Base-by-base conservation (phyloP, 2,329 filamentous ascomycete species). In the Fusarium buxicola region DNA sequence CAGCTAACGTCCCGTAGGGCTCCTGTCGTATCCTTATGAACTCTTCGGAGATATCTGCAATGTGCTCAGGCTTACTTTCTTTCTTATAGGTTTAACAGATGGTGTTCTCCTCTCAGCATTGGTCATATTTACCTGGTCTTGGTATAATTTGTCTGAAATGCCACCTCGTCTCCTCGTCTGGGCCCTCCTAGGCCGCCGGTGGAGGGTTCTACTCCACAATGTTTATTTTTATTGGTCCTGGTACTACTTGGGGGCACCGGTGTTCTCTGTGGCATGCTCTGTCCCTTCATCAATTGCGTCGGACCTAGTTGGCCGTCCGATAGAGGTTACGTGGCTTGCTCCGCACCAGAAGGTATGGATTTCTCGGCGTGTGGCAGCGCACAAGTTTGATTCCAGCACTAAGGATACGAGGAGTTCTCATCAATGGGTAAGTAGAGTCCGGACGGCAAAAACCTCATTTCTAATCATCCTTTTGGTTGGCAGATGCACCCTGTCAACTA, bases 291-390 rank as follows among this genome's bases (percentile, higher is more conserved):
- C 35, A 9, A n/a, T 49, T 11, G 30, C 30, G 12, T 34, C 38
- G 1, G 38, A 7, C 9, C 15, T 45, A 3, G n/a, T 56, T 15
- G 46, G 45, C 15, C 30, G 39, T 21, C 53, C 53, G 9, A 10
- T 36, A 15, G 53, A 56, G 18, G 46, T 56, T n/a, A 11, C 46
- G 4, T 56, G 53, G 53, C 46, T 56, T 21, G 18, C 41, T 2
- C 28, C 31, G 3, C 43, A 46, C 25, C 32, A 54, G 25, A 46
- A 25, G 16, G 7, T 34, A 4, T 32, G 18, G 6, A 18, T 40
- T 18, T n/a, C 27, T 13, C 25, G 27, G 5, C 41, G 28, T 3
- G 50, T 41, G n/a, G 25, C 27, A 4, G 15, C 34, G 3, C 28
- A 27, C 12, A 39, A 30, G 16, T 32, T 28, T 8, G n/a, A 12